phyloP scores from a whole-genome alignment of 2,329 filamentous ascomycete genomes.

The Graphiopsis chlorocephala region DNA sequence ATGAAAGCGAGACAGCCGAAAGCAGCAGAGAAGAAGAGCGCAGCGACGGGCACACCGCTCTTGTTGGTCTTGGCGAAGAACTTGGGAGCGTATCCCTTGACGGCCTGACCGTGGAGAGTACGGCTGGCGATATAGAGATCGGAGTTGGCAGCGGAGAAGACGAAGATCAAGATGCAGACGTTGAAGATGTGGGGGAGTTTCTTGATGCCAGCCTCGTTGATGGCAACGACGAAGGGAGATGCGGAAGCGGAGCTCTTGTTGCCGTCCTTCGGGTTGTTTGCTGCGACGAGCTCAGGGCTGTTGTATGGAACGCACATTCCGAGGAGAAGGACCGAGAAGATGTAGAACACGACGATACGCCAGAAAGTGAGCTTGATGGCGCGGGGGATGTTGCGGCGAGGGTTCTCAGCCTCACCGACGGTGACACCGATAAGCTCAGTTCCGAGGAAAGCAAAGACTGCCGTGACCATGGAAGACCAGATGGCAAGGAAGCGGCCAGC shows the following conservation, averaged over 20 bases:
- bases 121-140: slow-evolving; percentile 73
- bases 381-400: slow-evolving; percentile 70
- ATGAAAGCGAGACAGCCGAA: slow-evolving; percentile 59
- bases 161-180: slow-evolving; percentile 70
- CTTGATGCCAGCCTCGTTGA: slow-evolving; percentile 61
- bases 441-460: slow-evolving; percentile 75
- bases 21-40: slow-evolving; percentile 58
- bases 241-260: slow-evolving; percentile 48
- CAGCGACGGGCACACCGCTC: slow-evolving; percentile 67
- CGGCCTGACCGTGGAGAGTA: slow-evolving; percentile 66
- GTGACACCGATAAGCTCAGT: slow-evolving; percentile 76
- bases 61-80: slow-evolving; percentile 70
- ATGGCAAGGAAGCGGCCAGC: slow-evolving; percentile 46
- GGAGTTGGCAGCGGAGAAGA: slow-evolving; percentile 74
- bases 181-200: slow-evolving; percentile 67
- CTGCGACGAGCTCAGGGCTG: slow-evolving; percentile 53
- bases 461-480: slow-evolving; percentile 60
- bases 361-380: slow-evolving; percentile 80
- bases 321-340: slow-evolving; percentile 68
- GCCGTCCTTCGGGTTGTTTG: slow-evolving; percentile 39
- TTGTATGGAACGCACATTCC: slow-evolving; percentile 77
- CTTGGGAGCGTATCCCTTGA: slow-evolving; percentile 67
- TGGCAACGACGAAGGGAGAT: slow-evolving; percentile 74
- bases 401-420: slow-evolving; percentile 76
- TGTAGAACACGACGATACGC: slow-evolving; percentile 79